Evolutionary conservation across 2,329 filamentous ascomycete genomes (phyloP).

Genomic region (Bipolaris sorokiniana): DNA sequence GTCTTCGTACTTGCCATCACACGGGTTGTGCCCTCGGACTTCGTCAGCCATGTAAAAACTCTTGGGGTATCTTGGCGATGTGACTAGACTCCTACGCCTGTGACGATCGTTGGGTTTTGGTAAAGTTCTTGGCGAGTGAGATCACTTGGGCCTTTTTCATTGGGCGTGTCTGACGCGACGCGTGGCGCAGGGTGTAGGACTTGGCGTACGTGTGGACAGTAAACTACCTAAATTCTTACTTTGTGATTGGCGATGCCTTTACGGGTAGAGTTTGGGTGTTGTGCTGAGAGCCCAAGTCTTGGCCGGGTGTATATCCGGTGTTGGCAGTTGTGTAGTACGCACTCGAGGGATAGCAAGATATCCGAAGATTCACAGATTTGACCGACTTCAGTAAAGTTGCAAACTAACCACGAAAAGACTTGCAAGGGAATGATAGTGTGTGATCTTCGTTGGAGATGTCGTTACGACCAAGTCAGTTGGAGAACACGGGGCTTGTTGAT

Average conservation of each 20-base stretch:
- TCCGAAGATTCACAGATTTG: not conserved
- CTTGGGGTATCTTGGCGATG: slow-evolving; percentile 1
- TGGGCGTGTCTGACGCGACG: slow-evolving; percentile 1
- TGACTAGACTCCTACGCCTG: slow-evolving; percentile 14
- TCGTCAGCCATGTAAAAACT: slow-evolving; percentile 11
- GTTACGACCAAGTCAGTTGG: not conserved
- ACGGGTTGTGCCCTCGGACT: slow-evolving; percentile 10
- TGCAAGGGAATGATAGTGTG: not conserved
- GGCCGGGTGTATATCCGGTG: not conserved
- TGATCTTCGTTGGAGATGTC: not conserved
- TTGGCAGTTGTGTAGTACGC: not conserved
- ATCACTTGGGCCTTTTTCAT: not conserved
- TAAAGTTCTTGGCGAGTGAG: slow-evolving; percentile 4
- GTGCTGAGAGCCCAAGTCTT: not conserved
- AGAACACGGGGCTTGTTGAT: not conserved
- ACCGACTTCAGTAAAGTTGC: not conserved
- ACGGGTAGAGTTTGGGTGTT: not conserved
- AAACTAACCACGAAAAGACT: too few species aligned
- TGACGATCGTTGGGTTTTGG: slow-evolving; percentile 3
- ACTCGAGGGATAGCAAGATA: slow-evolving; percentile 1
- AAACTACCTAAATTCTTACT: not conserved
- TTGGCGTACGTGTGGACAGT: not conserved
- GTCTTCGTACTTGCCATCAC: slow-evolving; percentile 2
- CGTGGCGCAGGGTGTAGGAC: slow-evolving; percentile 8
- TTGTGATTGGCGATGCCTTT: slow-evolving; percentile 5